These are phyloP conservation scores for Xylaria flabelliformis DNA, from an alignment of 495 filamentous ascomycete genomes.

Conservation along the genomic window DNA sequence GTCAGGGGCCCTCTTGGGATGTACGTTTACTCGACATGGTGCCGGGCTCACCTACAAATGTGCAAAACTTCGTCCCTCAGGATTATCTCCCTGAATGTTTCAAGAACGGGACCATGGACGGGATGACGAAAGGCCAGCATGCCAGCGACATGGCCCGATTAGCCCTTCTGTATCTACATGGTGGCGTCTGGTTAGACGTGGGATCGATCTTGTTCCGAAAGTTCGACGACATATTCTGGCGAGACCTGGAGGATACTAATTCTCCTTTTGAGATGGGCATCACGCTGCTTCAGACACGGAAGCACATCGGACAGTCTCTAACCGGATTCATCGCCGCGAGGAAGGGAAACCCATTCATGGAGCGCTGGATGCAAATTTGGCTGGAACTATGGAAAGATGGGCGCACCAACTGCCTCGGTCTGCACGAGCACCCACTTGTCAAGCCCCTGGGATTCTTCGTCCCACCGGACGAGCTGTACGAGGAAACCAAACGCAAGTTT, in stretches of 20 bases:
- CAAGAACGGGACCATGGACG: conserved; percentile 39
- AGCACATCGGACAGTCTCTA: conserved; percentile 29
- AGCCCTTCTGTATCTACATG: conserved; percentile 39
- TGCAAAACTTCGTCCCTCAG: conserved; percentile 31
- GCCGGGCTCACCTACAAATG: conserved; percentile 21
- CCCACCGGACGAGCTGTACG: conserved; percentile 10
- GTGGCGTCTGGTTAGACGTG: conserved; percentile 45
- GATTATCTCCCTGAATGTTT: conserved; percentile 38
- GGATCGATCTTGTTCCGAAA: conserved; percentile 38
- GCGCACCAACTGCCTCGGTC: conserved; percentile 29
- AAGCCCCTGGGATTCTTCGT: conserved; percentile 22
- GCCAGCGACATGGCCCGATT: conserved; percentile 40
- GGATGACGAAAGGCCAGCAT: conserved; percentile 37
- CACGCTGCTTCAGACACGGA: conserved; percentile 27
- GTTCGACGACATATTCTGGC: conserved; percentile 47
- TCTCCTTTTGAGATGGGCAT: conserved; percentile 38
- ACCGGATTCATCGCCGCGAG: conserved; percentile 43
- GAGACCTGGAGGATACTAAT: conserved; percentile 38
- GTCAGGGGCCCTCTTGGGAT: conserved; percentile 31
- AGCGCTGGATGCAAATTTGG: conserved; percentile 41
- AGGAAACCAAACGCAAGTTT: background rate
- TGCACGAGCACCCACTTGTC: conserved; percentile 37
- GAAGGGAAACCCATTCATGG: conserved; percentile 39
- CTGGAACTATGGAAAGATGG: conserved; percentile 39
- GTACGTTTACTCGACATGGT: conserved; percentile 31